Base-by-base conservation (phyloP, 768 basidiomycete species). In the Auriscalpium vulgare region DNA sequence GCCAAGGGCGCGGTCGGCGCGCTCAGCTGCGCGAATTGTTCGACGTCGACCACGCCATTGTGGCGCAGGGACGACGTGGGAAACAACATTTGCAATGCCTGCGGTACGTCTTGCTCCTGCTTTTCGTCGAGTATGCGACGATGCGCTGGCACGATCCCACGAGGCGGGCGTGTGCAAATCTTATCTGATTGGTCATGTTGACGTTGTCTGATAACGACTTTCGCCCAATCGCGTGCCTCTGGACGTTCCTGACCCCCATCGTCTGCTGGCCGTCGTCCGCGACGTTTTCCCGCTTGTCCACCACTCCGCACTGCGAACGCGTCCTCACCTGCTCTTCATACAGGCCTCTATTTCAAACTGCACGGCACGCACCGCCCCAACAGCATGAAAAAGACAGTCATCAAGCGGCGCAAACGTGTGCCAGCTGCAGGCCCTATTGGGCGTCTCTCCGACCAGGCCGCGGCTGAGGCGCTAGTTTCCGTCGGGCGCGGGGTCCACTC, bases 351-450 rank as follows among this genome's bases (percentile, higher is more conserved):
- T 75, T 97, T 92, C 79, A 98, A 99, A 73, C 80, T 99, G 11
- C 97, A 99, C 74, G 93, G 94, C 49, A 91, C 91, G 2, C 94
- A 97, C 65, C 84, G 97, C 38, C 97, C 97, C 40, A 95, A 94
- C 61, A 91, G 93, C 59, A 95, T 99, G 94, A 98, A 97, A 74
- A 97, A 98, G 77, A 89, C 91, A 4, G 92, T 97, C 63, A 99
- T 99, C 80, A 99, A 99, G 75, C 83, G 97, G 37, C 79, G 97
- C 62, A 98, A 98, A 73, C 87, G 97, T 62, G 95, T 99, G 44
- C 94, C 97, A 37, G 95, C 95, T 51, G 92, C 88, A 10, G 67
- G 75, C 60, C 61, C 76, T 62, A 67, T 61, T 46, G 75, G 73
- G 62, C 75, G 78, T 34, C 79, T 90, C 75, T 80, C 85, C 10